Evolutionary conservation across 176 grass and related monocot species (phyloP), one percentile per base, ranked within the genome.

Genomic region (Rhynchospora pubera): DNA sequence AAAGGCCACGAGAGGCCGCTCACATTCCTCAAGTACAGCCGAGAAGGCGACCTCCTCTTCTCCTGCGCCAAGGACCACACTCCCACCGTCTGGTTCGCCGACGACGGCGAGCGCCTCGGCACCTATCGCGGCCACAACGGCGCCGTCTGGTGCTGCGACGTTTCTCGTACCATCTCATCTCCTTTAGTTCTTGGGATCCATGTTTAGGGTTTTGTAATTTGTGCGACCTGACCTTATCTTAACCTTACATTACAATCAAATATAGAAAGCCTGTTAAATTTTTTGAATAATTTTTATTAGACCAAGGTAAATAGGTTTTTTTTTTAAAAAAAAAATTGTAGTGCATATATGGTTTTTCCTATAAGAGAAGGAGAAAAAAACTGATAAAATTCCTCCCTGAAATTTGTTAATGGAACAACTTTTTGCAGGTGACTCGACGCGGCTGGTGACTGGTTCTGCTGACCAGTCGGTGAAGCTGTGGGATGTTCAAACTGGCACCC

Each of bases 71-170:
- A 99, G 86, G 96, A 99, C 42, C 96, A 93, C 85, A 91, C 66
- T 4, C 96, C 96, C 22, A 99, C 87, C 5, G 82, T 95, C 24
- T 93, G 96, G 96, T 99, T 85, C 79, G 92, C 92, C 42, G 91
- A 95, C 82, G 92, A 93, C 59, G 92, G 92, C 50, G 85, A 98
- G 57, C 85, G 92, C 7, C 90, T 94, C 5, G 92, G 96, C 6
- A 98, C 92, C 58, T 98, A 91, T 82, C 96, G 95, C n/a, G 92
- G 95, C 51, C 95, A 98, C 85, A 94, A 98, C 67, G 95, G 95
- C 57, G 95, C 92, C 15, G 95, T 98, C 3, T 94, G 95, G 92
- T 90, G 88, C 65, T 98, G 92, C 85, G 92, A 93, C 65, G 89
- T 91, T 32, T 98, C 96, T 68, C 87, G 90, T 90, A 84, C 65